These are phyloP conservation scores for Blattamonas nauphoetae DNA, from an alignment of 78 protist genomes.

Conservation along the genomic window DNA sequence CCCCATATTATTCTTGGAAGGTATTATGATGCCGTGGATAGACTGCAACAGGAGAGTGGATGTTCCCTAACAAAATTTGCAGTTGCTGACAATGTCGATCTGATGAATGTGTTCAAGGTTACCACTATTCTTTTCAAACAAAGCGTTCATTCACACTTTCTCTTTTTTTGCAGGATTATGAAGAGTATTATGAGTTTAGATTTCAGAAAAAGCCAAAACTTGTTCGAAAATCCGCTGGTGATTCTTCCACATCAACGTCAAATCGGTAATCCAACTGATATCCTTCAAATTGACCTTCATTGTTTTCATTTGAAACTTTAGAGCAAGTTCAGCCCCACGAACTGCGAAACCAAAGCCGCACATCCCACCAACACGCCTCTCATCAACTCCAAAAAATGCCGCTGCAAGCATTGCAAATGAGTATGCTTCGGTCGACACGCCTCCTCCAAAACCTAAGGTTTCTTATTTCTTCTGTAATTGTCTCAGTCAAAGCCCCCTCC, in stretches of 20 bases:
- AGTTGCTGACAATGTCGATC: slow-evolving; percentile 48
- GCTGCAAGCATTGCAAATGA: not conserved
- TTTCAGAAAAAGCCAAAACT: slow-evolving; percentile 23
- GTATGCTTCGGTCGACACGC: no score
- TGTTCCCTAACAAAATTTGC: not conserved
- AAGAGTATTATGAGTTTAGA: slow-evolving; percentile 41
- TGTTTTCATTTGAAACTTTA: no score
- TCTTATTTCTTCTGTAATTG: no score
- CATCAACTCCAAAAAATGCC: not conserved
- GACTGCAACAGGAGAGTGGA: slow-evolving; percentile 9
- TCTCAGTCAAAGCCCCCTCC: no score
- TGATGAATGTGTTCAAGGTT: slow-evolving; percentile 18
- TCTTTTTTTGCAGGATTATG: slow-evolving; percentile 32
- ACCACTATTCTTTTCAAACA: not conserved
- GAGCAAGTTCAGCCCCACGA: not conserved
- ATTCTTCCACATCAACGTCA: not conserved
- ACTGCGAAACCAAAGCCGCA: not conserved
- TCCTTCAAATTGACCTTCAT: not conserved
- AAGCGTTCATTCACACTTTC: not conserved
- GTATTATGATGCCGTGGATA: slow-evolving; percentile 13
- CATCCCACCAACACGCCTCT: not conserved
- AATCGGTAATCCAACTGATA: not conserved
- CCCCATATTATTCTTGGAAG: not conserved
- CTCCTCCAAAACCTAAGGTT: no score
- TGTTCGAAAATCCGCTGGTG: not conserved